Evolutionary conservation across 495 filamentous ascomycete genomes (phyloP).

Genomic region (Podospora pseudopauciseta): DNA sequence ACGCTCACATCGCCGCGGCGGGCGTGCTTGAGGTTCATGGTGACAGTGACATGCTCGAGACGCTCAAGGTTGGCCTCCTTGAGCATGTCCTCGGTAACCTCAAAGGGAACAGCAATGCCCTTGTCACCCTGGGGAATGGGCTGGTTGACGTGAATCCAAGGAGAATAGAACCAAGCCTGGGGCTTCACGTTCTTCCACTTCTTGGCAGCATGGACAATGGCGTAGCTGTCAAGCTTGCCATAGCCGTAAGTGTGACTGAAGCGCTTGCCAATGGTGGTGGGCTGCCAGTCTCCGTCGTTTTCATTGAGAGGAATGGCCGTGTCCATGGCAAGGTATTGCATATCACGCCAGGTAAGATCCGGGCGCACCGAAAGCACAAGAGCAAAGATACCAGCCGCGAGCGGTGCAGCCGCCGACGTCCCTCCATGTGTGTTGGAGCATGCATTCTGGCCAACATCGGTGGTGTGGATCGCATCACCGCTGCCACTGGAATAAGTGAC

Average conservation of each 20-base stretch:
- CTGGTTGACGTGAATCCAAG: constrained; percentile 86
- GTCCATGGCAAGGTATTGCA: constrained; percentile 85
- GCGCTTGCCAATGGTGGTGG: constrained; percentile 71
- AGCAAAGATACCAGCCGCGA: constrained; percentile 89
- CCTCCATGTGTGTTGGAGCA: constrained; percentile 82
- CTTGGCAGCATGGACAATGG: constrained; percentile 81
- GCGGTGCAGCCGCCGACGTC: constrained; percentile 92
- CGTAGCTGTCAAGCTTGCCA: constrained; percentile 86
- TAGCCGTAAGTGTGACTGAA: constrained; percentile 95
- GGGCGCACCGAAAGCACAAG: constrained; percentile 84
- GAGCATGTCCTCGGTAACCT: constrained; percentile 72
- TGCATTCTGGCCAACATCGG: constrained; percentile 79
- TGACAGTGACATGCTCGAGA: constrained; percentile 92
- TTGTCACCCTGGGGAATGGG: constrained; percentile 80
- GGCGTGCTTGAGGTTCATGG: constrained; percentile 89
- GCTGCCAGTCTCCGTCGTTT: constrained; percentile 71
- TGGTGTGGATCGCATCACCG: constrained; percentile 88
- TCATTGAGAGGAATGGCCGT: constrained; percentile 78
- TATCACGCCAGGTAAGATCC: constrained; percentile 87
- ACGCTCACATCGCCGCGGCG: constrained; percentile 89
- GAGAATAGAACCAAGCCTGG: constrained; percentile 92
- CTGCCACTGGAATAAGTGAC: constrained; percentile 95
- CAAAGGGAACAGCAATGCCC: constrained; percentile 72
- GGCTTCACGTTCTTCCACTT: constrained; percentile 86
- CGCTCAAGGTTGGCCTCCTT: constrained; percentile 76